Base-by-base conservation (phyloP, 345 rosid species). In the Ailanthus altissimus region DNA sequence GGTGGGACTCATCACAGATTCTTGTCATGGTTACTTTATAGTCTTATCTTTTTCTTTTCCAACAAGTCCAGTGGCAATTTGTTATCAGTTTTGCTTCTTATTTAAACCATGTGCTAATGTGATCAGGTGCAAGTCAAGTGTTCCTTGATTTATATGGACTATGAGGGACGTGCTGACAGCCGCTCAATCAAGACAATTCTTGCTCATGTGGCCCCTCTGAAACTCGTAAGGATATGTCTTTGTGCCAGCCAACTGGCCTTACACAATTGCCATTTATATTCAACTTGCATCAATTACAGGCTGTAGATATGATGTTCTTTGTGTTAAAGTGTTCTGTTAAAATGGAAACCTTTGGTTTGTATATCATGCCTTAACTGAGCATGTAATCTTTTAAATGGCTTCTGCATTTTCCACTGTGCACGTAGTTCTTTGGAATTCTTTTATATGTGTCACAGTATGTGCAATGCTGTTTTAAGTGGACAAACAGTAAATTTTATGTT, bases 151-250 rank as follows among this genome's bases (percentile, higher is more conserved):
- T 92, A 91, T 77, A 88, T 92, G 84, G 99, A 96, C 74, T 93
- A 85, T 32, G 99, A 96, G 83, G 99, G 99, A 50, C 97, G 99
- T 15, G 91, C 99, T 75, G 98, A 96, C 80, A 94, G 94, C 72
- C 92, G 97, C 45, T 93, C 99, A 57, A 87, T 93, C 84, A 96
- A 93, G 84, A 90, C 98, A 72, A 92, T 89, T 84, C 94, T 96
- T 79, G 89, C 97, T 18, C 98, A 92, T 79, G 99, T 92, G 70
- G 86, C 98, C 67, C 98, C 99, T 75, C 83, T 93, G 57, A 96
- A 96, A 83, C 97, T 96, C 70, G 99, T 96, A 92, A 77, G 97
- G 20, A 61, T 67, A 49, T 25, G 56, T 76, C 76, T 78, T 49
- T 81, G 36, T 79, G 64, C 66, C 63, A 32, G 42, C 59, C 16